Evolutionary conservation across 1,284 basidiomycete species (phyloP).

Genomic region (Ceratobasidium sp.): DNA sequence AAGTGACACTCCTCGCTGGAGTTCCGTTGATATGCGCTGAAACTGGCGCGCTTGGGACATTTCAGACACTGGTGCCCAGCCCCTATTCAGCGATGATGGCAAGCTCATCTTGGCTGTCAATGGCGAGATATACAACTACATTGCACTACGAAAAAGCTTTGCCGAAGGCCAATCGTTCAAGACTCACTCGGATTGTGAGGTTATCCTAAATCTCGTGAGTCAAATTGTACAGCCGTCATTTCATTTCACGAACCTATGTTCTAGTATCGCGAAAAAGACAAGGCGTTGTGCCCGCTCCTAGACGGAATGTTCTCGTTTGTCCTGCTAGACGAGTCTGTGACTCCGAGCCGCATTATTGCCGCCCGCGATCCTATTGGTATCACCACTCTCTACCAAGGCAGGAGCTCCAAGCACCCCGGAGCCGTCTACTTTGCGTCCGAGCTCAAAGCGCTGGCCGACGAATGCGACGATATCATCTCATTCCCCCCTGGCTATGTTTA

Average conservation of each 20-base stretch:
- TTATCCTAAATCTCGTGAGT: conserved; percentile 91
- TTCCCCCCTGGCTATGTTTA: conserved; percentile 99
- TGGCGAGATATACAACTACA: conserved; percentile 99
- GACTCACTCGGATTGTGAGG: conserved; percentile 98
- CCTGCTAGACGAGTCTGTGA: conserved; percentile 91
- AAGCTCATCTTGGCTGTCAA: conserved; percentile 93
- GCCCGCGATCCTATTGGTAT: conserved; percentile 98
- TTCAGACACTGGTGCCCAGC: conserved; percentile 96
- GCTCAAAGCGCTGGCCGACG: conserved; percentile 91
- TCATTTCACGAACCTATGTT: conserved; percentile 37
- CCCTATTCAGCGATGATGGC: conserved; percentile 89
- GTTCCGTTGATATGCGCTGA: neutral
- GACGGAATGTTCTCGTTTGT: conserved; percentile 99
- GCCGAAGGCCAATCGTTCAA: conserved; percentile 81
- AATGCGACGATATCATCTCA: conserved; percentile 94
- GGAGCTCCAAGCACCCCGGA: conserved; percentile 87
- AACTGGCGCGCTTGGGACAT: neutral
- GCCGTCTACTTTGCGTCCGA: conserved; percentile 95
- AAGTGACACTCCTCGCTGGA: conserved; percentile 57
- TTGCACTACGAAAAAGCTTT: conserved; percentile 81
- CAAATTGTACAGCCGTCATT: neutral
- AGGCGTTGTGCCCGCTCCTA: conserved; percentile 81
- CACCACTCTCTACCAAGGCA: conserved; percentile 98
- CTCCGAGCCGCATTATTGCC: conserved; percentile 92
- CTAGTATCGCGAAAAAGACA: conserved; percentile 88